These are phyloP conservation scores for Chrysoporthe austroafricana DNA, from an alignment of 2,329 filamentous ascomycete species.

Conservation along the genomic window DNA sequence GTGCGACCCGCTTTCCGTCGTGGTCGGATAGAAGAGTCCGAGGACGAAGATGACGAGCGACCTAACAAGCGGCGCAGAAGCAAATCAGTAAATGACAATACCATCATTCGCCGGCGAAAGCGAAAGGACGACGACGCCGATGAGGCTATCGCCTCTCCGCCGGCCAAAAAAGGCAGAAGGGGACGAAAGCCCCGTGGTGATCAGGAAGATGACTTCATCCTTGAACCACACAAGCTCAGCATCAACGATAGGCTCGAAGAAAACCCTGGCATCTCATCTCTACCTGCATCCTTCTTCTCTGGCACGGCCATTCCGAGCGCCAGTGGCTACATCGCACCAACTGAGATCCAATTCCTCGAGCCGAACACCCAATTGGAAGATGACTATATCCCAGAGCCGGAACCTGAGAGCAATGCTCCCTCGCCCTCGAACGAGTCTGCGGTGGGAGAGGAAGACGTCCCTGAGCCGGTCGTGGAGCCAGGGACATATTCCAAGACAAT, in stretches of 20 bases:
- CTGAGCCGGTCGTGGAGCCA: not conserved
- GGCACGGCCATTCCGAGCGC: constrained; percentile 8
- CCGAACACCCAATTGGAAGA: constrained; percentile 47
- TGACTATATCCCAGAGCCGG: constrained; percentile 29
- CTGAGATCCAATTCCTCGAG: constrained; percentile 43
- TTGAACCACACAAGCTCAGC: constrained; percentile 21
- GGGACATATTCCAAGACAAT: constrained; percentile 8
- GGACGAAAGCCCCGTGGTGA: constrained; percentile 17
- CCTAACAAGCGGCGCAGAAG: constrained; percentile 1
- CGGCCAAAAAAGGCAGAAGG: constrained; percentile 15
- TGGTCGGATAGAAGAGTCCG: constrained; percentile 20
- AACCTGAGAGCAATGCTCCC: constrained; percentile 23
- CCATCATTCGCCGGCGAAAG: constrained; percentile 8
- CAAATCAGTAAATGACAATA: not conserved
- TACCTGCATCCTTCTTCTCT: constrained; percentile 35
- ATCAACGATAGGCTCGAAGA: constrained; percentile 15
- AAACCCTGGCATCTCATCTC: constrained; percentile 31
- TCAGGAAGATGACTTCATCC: constrained; percentile 11
- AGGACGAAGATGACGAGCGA: constrained; percentile 22
- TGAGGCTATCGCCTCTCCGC: not conserved
- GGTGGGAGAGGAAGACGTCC: constrained; percentile 11
- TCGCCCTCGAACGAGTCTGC: constrained; percentile 15
- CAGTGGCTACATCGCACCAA: constrained; percentile 20
- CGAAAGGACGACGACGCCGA: not conserved
- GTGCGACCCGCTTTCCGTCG: constrained; percentile 24